phyloP scores from a whole-genome alignment of 768 basidiomycete species.

The Chlorophyllum brunneum region DNA sequence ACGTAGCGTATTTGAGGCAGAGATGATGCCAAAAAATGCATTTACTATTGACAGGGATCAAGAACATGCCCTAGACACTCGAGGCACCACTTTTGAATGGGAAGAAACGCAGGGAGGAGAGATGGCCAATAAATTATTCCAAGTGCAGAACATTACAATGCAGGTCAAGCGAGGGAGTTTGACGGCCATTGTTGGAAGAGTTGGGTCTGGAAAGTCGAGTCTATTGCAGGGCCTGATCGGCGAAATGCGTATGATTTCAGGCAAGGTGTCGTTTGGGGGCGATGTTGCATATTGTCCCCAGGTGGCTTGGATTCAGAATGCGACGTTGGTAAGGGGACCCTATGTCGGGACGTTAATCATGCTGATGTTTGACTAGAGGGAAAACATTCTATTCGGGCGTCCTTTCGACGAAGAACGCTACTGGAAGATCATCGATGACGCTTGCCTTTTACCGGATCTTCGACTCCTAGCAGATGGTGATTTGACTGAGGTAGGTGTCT shows the following conservation, averaged over 20 bases:
- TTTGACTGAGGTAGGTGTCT: conserved; percentile 53
- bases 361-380: conserved; percentile 34
- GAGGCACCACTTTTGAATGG: conserved; percentile 65
- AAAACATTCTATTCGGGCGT: conserved; percentile 67
- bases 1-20: conserved; percentile 49
- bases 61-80: conserved; percentile 44
- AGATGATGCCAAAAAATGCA: conserved; percentile 38
- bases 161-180: conserved; percentile 53
- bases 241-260: conserved; percentile 57
- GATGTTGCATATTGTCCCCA: conserved; percentile 68
- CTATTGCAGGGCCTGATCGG: conserved; percentile 62
- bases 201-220: conserved; percentile 68
- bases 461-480: conserved; percentile 68
- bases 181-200: conserved; percentile 62
- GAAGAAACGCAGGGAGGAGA: conserved; percentile 29
- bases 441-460: conserved; percentile 60
- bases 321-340: conserved; percentile 42
- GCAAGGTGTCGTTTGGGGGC: conserved; percentile 57
- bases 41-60: conserved; percentile 42
- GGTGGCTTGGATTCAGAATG: conserved; percentile 76
- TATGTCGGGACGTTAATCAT: not conserved
- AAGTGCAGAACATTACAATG: conserved; percentile 47
- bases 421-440: conserved; percentile 56
- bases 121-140: conserved; percentile 37
- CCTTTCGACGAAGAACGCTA: conserved; percentile 62